These are phyloP conservation scores for Mitragyna speciosa DNA, from an alignment of 257 asterid species.

Conservation along the genomic window DNA sequence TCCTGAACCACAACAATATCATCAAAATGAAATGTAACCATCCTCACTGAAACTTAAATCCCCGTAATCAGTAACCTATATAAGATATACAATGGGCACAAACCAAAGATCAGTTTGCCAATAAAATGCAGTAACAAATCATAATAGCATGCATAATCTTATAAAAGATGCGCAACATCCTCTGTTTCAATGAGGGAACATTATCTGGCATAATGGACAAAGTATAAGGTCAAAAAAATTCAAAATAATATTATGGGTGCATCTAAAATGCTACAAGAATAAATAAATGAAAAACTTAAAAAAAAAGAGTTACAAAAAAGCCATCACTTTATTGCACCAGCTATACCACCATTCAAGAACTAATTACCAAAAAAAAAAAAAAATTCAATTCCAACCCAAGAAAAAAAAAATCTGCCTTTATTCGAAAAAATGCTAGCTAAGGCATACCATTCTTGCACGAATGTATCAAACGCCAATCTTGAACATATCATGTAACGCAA, in stretches of 20 bases:
- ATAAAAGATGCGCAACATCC: background rate
- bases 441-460: background rate
- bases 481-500: background rate
- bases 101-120: background rate
- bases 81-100: background rate
- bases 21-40: conserved; percentile 57
- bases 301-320: too few relatives aligned
- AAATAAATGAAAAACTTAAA: too few relatives aligned
- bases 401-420: too few relatives aligned
- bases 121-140: background rate
- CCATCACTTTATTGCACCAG: background rate
- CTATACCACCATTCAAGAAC: background rate
- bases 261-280: too few relatives aligned
- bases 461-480: background rate
- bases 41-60: conserved; percentile 16
- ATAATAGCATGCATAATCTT: background rate
- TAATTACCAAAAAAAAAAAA: background rate
- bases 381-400: too few relatives aligned
- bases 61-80: background rate
- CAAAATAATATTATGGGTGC: background rate
- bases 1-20: conserved; percentile 51
- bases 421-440: too few relatives aligned
- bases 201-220: background rate
- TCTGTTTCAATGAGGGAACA: background rate
- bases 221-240: background rate